Evolutionary conservation across 2,329 filamentous ascomycete genomes (phyloP).

Genomic region (Xenoacremonium recifei): DNA sequence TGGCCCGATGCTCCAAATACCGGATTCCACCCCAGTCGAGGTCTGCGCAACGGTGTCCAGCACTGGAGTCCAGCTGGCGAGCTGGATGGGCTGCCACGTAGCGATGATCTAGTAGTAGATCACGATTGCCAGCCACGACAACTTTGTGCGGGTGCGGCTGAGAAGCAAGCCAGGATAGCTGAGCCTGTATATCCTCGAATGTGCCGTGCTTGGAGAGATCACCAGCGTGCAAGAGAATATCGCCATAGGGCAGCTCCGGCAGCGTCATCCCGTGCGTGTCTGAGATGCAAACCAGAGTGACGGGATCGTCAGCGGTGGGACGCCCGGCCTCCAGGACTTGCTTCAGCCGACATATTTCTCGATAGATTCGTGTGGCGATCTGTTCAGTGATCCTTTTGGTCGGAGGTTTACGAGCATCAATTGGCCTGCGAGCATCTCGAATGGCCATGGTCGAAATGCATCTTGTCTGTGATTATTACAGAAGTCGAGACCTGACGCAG

Average conservation of each 20-base stretch:
- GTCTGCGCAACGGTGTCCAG: not conserved
- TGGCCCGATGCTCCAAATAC: not conserved
- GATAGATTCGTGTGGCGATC: too few species aligned
- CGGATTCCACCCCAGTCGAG: not conserved
- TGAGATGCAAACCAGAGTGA: slow-evolving; percentile 41
- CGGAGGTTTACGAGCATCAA: too few species aligned
- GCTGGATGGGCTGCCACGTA: not conserved
- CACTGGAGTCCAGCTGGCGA: not conserved
- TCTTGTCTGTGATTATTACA: too few species aligned
- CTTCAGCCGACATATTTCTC: too few species aligned
- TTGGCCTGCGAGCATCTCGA: too few species aligned
- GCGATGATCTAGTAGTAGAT: slow-evolving; percentile 29
- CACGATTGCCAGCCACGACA: slow-evolving; percentile 46
- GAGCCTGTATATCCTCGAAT: slow-evolving; percentile 35
- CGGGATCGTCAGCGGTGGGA: slow-evolving; percentile 2
- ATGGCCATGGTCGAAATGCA: too few species aligned
- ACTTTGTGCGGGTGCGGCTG: slow-evolving; percentile 42
- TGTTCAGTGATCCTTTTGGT: too few species aligned
- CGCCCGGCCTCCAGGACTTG: too few species aligned
- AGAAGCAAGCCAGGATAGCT: slow-evolving; percentile 37
- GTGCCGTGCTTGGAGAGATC: slow-evolving; percentile 46
- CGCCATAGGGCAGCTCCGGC: slow-evolving; percentile 38
- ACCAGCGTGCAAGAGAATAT: slow-evolving; percentile 48
- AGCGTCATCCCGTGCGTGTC: slow-evolving; percentile 44
- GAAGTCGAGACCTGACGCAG: too few species aligned